Evolutionary conservation across 2,329 filamentous ascomycete species (phyloP).

Genomic region (Leptographium procerum): DNA sequence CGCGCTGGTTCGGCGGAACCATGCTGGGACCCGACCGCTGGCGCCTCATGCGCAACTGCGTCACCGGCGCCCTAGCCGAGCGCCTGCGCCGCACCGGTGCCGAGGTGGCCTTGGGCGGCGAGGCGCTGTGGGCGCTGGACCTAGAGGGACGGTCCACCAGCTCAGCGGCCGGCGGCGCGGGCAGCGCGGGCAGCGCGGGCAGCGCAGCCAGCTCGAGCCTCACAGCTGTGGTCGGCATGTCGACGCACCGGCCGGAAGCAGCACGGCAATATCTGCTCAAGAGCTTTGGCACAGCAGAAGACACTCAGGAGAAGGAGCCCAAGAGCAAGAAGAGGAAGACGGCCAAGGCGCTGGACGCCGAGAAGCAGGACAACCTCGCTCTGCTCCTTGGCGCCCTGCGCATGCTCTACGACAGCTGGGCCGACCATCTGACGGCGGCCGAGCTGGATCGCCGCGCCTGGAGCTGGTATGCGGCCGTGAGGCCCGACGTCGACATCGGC

Average conservation of each 20-base stretch:
- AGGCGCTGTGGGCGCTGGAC: slow-evolving; percentile 51
- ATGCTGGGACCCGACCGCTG: slow-evolving; percentile 52
- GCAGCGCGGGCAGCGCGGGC: slow-evolving; percentile 11
- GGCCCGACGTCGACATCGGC: slow-evolving; percentile 65
- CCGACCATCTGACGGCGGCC: slow-evolving; percentile 42
- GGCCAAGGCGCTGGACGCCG: slow-evolving; percentile 36
- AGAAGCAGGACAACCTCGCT: slow-evolving; percentile 59
- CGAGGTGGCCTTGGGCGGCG: slow-evolving; percentile 31
- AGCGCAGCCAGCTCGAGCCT: slow-evolving; percentile 17
- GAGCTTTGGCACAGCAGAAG: slow-evolving; percentile 41
- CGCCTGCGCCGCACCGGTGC: slow-evolving; percentile 31
- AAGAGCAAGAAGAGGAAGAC: slow-evolving; percentile 37
- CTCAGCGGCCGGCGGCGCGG: slow-evolving; percentile 3
- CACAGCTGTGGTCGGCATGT: slow-evolving; percentile 41
- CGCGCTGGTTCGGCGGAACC: slow-evolving; percentile 50
- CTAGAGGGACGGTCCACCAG: slow-evolving; percentile 25
- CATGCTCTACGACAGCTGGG: slow-evolving; percentile 65
- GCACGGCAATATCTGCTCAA: slow-evolving; percentile 48
- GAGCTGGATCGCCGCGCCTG: slow-evolving; percentile 70
- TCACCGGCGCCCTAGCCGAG: slow-evolving; percentile 43
- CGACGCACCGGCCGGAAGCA: slow-evolving; percentile 62
- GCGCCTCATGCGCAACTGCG: slow-evolving; percentile 48
- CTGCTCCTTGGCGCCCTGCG: slow-evolving; percentile 61
- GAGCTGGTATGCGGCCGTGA: slow-evolving; percentile 67
- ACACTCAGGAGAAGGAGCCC: not conserved